Percentiles rank a stretch among this genome's conserved stretches.
phyloP scores from a whole-genome alignment of 768 basidiomycete genomes.

The Lentinula detonsa region DNA sequence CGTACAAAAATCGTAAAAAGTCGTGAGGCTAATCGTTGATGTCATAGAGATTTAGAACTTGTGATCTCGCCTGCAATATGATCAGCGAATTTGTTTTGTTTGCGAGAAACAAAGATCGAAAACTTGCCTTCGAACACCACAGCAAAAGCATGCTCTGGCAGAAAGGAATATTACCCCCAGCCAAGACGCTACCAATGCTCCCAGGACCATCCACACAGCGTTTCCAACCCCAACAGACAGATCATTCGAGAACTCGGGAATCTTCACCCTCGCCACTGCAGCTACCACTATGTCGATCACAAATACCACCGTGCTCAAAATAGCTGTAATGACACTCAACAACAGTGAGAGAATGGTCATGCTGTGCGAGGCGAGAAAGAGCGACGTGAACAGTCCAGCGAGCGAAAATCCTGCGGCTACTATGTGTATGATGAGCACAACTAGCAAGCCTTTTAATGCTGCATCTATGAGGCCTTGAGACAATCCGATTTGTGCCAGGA shows the following conservation, averaged over 20 bases:
- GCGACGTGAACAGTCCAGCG: slow-evolving; percentile 41
- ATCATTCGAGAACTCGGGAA: slow-evolving; percentile 32
- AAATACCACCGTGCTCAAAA: slow-evolving; percentile 50
- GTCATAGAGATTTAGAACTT: background rate
- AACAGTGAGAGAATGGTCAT: slow-evolving; percentile 56
- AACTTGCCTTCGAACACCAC: slow-evolving; percentile 48
- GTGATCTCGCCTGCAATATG: background rate
- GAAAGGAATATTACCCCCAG: slow-evolving; percentile 54
- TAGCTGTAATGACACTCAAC: slow-evolving; percentile 46
- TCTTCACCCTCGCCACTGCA: slow-evolving; percentile 38
- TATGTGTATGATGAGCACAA: slow-evolving; percentile 65
- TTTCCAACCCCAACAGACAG: slow-evolving; percentile 57
- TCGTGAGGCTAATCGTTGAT: too few relatives aligned
- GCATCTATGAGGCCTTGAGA: slow-evolving; percentile 35
- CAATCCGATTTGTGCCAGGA: slow-evolving; percentile 38
- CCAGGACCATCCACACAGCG: slow-evolving; percentile 68
- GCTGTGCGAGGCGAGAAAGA: slow-evolving; percentile 54
- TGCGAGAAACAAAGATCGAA: background rate
- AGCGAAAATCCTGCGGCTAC: slow-evolving; percentile 56
- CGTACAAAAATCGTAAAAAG: background rate
- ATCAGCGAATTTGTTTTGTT: background rate
- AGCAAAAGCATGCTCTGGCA: slow-evolving; percentile 61
- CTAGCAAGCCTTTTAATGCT: slow-evolving; percentile 43
- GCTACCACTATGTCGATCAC: slow-evolving; percentile 61
- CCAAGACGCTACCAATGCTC: slow-evolving; percentile 52